Conservation (phyloP, 495 filamentous ascomycete genomes). For the Penicillium diatomitis region DNA sequence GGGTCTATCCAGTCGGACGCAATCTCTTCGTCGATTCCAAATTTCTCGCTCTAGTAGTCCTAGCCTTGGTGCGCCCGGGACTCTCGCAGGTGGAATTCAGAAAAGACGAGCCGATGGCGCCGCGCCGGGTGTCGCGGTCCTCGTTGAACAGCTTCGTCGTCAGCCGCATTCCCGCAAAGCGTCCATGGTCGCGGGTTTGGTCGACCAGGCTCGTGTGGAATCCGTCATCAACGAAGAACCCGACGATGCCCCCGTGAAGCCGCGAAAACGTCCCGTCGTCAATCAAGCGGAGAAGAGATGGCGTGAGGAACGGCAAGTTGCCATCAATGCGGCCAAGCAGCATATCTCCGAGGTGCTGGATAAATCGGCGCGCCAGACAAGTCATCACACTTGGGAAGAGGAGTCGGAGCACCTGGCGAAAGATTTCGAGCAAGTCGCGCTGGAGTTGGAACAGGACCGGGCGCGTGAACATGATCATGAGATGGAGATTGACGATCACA, state of each 20-base stretch:
- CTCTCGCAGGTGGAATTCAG: constrained; percentile 30
- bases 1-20: constrained; percentile 8
- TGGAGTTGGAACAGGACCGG: constrained; percentile 26
- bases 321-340: constrained; percentile 33
- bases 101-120: constrained; percentile 25
- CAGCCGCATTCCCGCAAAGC: constrained; percentile 32
- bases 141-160: constrained; percentile 35
- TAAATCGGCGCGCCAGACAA: constrained; percentile 21
- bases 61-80: constrained; percentile 14
- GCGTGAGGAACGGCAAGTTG: constrained; percentile 29
- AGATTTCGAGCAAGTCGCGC: constrained; percentile 40
- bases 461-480: background rate
- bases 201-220: constrained; percentile 9
- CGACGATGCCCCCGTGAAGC: constrained; percentile 6
- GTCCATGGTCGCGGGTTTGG: constrained; percentile 30
- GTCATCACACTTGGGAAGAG: constrained; percentile 32
- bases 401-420: constrained; percentile 35
- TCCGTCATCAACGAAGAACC: background rate
- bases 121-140: constrained; percentile 25
- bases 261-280: constrained; percentile 35
- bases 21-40: constrained; percentile 33
- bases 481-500: constrained; percentile 10
- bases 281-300: constrained; percentile 37
- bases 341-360: constrained; percentile 28
- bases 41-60: constrained; percentile 28